phyloP scores from a whole-genome alignment of 1,284 basidiomycete species.

The Ganoderma lucidum region DNA sequence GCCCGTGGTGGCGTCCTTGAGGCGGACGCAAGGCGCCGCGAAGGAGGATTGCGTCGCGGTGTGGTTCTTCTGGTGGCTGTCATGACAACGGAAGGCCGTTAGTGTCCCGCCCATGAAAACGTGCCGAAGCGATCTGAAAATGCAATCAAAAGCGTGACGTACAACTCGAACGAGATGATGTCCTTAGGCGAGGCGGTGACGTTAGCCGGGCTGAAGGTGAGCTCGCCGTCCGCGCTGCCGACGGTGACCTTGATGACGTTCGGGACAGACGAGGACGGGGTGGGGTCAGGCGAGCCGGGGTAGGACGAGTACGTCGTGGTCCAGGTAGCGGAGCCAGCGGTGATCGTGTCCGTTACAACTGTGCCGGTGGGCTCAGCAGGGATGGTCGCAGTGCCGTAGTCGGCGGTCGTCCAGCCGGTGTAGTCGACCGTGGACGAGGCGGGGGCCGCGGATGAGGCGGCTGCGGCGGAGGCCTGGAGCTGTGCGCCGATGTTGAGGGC shows the following conservation, averaged over 20 bases:
- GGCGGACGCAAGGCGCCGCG: constrained; percentile 60
- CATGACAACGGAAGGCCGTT: constrained; percentile 17
- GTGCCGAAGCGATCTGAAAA: background rate
- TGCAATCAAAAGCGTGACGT: constrained; percentile 28
- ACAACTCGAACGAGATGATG: constrained; percentile 65
- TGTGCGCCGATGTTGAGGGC: constrained; percentile 59
- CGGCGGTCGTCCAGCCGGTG: constrained; percentile 38
- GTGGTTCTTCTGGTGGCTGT: constrained; percentile 68
- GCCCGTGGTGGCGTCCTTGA: constrained; percentile 48
- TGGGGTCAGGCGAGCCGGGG: constrained; percentile 58
- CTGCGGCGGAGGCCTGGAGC: constrained; percentile 49
- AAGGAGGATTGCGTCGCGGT: constrained; percentile 76
- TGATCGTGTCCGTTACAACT: constrained; percentile 46
- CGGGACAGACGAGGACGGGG: constrained; percentile 53
- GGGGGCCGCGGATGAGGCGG: constrained; percentile 41
- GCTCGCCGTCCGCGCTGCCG: constrained; percentile 53
- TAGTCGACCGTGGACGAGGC: constrained; percentile 12
- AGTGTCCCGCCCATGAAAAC: background rate
- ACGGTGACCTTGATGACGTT: constrained; percentile 58
- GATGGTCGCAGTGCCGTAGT: constrained; percentile 57
- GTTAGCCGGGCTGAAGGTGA: constrained; percentile 59
- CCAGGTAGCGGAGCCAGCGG: constrained; percentile 54
- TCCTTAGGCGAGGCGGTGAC: constrained; percentile 60
- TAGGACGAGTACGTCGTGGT: constrained; percentile 63
- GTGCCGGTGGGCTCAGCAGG: constrained; percentile 49